Percentiles rank a stretch among this genome's conserved stretches.
These are phyloP conservation scores for Physcomitrellopsis africana DNA, from an alignment of 225 moss, liverwort and hornwort species.

Conservation along the genomic window DNA sequence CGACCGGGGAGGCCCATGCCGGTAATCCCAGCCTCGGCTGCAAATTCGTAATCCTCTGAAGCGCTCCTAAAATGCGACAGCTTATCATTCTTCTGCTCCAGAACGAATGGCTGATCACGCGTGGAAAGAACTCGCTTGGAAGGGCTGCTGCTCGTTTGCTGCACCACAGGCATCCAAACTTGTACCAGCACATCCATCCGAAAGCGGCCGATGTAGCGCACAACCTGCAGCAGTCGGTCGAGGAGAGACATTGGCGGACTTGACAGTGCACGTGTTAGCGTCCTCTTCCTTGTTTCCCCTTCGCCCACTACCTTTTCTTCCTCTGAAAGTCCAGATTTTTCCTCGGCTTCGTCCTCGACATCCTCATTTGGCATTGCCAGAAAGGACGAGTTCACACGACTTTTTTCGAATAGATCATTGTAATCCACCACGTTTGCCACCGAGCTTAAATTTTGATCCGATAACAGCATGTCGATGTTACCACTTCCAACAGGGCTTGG, in stretches of 20 bases:
- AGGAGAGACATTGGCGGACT: conserved; percentile 26
- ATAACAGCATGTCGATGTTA: conserved; percentile 35
- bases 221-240: conserved; percentile 44
- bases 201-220: conserved; percentile 45
- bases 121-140: conserved; percentile 64
- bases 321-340: conserved; percentile 38
- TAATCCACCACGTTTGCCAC: conserved; percentile 23
- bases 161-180: conserved; percentile 66
- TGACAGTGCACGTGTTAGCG: conserved; percentile 13
- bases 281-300: conserved; percentile 16
- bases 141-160: conserved; percentile 23
- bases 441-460: conserved; percentile 31
- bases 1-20: conserved; percentile 70
- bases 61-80: conserved; percentile 62
- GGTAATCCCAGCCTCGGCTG: conserved; percentile 40
- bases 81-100: conserved; percentile 58
- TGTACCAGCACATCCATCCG: conserved; percentile 64
- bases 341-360: conserved; percentile 32
- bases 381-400: conserved; percentile 7
- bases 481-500: conserved; percentile 34
- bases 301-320: conserved; percentile 36
- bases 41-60: conserved; percentile 69
- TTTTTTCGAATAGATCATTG: not conserved
- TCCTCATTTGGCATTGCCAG: conserved; percentile 22
- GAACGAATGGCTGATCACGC: conserved; percentile 71